These are phyloP conservation scores for Chalciporus chontae DNA, from an alignment of 768 basidiomycete species.

Conservation along the genomic window DNA sequence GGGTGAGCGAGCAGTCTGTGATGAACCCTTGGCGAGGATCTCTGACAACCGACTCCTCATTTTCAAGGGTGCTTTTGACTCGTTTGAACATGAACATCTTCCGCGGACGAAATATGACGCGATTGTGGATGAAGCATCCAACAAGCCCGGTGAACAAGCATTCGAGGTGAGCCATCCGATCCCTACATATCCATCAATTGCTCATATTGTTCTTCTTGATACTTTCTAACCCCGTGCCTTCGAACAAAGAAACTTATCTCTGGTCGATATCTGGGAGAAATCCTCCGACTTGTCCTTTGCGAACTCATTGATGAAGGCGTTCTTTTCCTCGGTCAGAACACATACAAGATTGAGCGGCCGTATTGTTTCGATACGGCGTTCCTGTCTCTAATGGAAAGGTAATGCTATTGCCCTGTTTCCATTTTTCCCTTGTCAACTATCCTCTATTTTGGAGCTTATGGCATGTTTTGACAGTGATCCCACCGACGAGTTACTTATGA, in stretches of 20 bases:
- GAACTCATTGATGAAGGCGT: slow-evolving; percentile 97
- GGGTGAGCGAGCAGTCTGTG: slow-evolving; percentile 47
- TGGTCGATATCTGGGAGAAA: slow-evolving; percentile 93
- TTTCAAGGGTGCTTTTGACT: slow-evolving; percentile 90
- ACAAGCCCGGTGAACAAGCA: slow-evolving; percentile 95
- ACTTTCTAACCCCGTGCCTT: too few relatives aligned
- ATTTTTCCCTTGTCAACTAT: background rate
- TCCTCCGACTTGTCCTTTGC: slow-evolving; percentile 89
- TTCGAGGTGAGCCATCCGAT: slow-evolving; percentile 61
- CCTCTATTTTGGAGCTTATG: background rate
- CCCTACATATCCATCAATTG: background rate
- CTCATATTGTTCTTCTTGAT: too few relatives aligned
- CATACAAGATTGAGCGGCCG: slow-evolving; percentile 94
- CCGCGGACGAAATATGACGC: slow-evolving; percentile 94
- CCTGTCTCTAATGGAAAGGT: slow-evolving; percentile 96
- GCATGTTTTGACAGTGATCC: slow-evolving; percentile 61
- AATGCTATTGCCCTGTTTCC: slow-evolving; percentile 9
- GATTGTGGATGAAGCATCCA: slow-evolving; percentile 88
- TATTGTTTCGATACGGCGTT: slow-evolving; percentile 96
- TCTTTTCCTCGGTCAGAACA: slow-evolving; percentile 96
- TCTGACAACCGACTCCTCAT: background rate
- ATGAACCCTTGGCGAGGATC: background rate
- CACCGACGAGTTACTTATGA: slow-evolving; percentile 94
- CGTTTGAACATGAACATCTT: slow-evolving; percentile 89
- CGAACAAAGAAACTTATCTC: slow-evolving; percentile 82